A percentile compares a stretch with the other conserved stretches of the same genome.
Evolutionary conservation across 208 protist species (phyloP).

Genomic region (Acanthamoeba rhysodes): DNA sequence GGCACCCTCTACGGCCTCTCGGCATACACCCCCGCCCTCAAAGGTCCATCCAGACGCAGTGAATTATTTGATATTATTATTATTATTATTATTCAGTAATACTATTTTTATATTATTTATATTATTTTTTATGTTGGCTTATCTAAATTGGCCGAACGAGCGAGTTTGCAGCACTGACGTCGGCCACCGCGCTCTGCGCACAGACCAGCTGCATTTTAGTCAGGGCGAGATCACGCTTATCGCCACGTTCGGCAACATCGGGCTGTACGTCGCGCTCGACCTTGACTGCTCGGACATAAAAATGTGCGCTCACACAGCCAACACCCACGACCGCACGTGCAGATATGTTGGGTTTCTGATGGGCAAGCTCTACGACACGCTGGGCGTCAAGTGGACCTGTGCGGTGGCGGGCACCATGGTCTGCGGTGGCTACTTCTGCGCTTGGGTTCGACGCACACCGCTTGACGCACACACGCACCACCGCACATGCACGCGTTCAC

Average conservation of each 20-base stretch:
- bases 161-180: neutral
- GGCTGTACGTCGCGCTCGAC: neutral
- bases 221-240: slow-evolving; percentile 50
- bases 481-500: too few relatives aligned
- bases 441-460: neutral
- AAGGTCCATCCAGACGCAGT: too few relatives aligned
- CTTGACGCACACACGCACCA: neutral
- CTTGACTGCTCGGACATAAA: neutral
- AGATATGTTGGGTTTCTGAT: slow-evolving; percentile 60
- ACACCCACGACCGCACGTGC: neutral
- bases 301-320: neutral
- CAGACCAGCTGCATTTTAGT: slow-evolving; percentile 45
- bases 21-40: slow-evolving; percentile 59
- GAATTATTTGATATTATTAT: too few relatives aligned
- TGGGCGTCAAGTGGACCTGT: slow-evolving; percentile 59
- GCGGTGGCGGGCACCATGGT: slow-evolving; percentile 12
- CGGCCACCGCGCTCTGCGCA: neutral
- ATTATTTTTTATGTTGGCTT: neutral
- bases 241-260: slow-evolving; percentile 62
- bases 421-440: slow-evolving; percentile 29
- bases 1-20: slow-evolving; percentile 57
- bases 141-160: too few relatives aligned
- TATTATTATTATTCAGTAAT: neutral
- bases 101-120: neutral
- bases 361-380: slow-evolving; percentile 62